Evolutionary conservation across 345 rosid species (phyloP).

Genomic region (Populus nigra): DNA sequence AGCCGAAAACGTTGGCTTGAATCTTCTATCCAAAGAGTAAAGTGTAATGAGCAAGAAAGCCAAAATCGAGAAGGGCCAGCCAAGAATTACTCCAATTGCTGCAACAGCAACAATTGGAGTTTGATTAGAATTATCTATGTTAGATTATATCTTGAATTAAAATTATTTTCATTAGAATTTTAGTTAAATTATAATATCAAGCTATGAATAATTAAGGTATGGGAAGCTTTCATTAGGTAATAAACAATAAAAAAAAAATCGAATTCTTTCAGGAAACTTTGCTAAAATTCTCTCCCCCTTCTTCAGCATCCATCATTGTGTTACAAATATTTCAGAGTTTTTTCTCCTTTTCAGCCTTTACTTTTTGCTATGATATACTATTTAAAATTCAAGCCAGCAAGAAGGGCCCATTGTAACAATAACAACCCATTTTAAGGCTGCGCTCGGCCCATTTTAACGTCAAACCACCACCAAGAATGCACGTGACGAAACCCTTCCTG

Average conservation of each 20-base stretch:
- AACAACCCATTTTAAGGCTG: not conserved
- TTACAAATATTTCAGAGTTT: too few relatives aligned
- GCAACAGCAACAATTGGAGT: conserved; percentile 74
- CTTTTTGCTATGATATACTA: not conserved
- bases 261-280: too few relatives aligned
- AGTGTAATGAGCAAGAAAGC: conserved; percentile 81
- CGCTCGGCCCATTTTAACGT: not conserved
- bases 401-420: not conserved
- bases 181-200: too few relatives aligned
- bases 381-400: not conserved
- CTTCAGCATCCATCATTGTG: not conserved
- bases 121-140: too few relatives aligned
- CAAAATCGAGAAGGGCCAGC: conserved; percentile 96
- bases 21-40: conserved; percentile 61
- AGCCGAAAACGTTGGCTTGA: conserved; percentile 60
- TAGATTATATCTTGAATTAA: too few relatives aligned
- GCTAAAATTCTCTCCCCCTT: too few relatives aligned
- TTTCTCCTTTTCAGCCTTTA: not conserved
- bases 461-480: not conserved
- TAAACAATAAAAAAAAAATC: too few relatives aligned
- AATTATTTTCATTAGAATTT: too few relatives aligned
- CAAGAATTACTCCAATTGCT: conserved; percentile 78
- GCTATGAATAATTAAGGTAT: too few relatives aligned
- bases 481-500: not conserved
- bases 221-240: too few relatives aligned